Evolutionary conservation across 2,329 filamentous ascomycete genomes (phyloP).

Genomic region (Microdochium trichocladiopsis): DNA sequence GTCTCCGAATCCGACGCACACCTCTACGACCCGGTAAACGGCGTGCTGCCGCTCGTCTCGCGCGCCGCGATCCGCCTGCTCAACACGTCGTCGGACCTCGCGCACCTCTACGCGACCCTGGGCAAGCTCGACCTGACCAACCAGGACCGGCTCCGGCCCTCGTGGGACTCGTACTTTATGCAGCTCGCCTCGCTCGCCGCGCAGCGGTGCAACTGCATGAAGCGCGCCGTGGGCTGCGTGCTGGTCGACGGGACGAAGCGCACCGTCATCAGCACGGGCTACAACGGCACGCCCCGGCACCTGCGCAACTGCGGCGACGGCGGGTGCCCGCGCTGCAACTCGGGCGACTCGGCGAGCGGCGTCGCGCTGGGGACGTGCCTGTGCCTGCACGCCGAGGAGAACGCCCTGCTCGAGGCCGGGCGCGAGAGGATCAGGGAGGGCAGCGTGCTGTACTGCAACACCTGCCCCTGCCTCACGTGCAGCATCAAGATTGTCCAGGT

Average conservation of each 20-base stretch:
- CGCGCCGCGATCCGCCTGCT: slow-evolving; percentile 78
- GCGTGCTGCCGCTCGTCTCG: slow-evolving; percentile 70
- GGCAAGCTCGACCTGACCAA: slow-evolving; percentile 70
- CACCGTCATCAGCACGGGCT: slow-evolving; percentile 82
- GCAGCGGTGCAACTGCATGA: slow-evolving; percentile 95
- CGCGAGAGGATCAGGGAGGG: slow-evolving; percentile 80
- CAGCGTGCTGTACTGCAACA: slow-evolving; percentile 86
- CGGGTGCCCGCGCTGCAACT: slow-evolving; percentile 84
- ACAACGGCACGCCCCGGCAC: slow-evolving; percentile 93
- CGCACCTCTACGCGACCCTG: slow-evolving; percentile 66
- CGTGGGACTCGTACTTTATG: slow-evolving; percentile 99
- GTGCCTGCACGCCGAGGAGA: slow-evolving; percentile 97
- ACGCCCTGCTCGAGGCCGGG: slow-evolving; percentile 89
- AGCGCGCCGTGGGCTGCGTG: slow-evolving; percentile 89
- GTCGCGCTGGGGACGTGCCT: slow-evolving; percentile 77
- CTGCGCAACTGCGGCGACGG: slow-evolving; percentile 88
- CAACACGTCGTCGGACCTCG: slow-evolving; percentile 67
- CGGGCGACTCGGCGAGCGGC: slow-evolving; percentile 59
- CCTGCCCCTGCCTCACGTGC: slow-evolving; percentile 93
- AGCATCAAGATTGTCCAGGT: slow-evolving; percentile 98
- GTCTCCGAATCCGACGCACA: slow-evolving; percentile 59
- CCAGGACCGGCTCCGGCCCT: slow-evolving; percentile 72
- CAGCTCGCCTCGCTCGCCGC: slow-evolving; percentile 86
- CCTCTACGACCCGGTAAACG: slow-evolving; percentile 60
- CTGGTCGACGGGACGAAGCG: slow-evolving; percentile 72